Evolutionary conservation across 768 basidiomycete species (phyloP).

Genomic region (Boletus barrowsii): DNA sequence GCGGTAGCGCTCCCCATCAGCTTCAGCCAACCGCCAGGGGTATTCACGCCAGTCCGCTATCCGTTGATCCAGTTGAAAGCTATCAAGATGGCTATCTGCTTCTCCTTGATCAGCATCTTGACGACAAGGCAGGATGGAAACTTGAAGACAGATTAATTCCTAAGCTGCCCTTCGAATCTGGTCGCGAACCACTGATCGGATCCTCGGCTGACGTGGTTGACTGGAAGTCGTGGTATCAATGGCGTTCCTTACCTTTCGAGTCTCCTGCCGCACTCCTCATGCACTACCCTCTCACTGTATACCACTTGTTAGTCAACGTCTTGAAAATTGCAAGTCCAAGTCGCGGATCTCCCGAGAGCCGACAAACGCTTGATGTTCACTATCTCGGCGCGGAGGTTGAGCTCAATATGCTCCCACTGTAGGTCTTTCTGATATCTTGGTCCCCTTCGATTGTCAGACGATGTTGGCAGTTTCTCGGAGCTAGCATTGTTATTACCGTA

Average conservation of each 20-base stretch:
- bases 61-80: conserved; percentile 10
- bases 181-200: conserved; percentile 26
- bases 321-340: conserved; percentile 30
- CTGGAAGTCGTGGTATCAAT: conserved; percentile 46
- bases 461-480: conserved; percentile 39
- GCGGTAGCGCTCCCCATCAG: conserved; percentile 34
- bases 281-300: conserved; percentile 42
- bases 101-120: conserved; percentile 29
- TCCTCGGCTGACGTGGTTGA: conserved; percentile 30
- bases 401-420: conserved; percentile 41
- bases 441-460: not conserved
- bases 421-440: conserved; percentile 9
- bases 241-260: conserved; percentile 41
- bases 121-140: conserved; percentile 37
- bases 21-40: conserved; percentile 14
- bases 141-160: conserved; percentile 35
- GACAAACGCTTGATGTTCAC: conserved; percentile 33
- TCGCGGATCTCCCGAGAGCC: conserved; percentile 15
- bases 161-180: conserved; percentile 28
- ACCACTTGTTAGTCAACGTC: conserved; percentile 35
- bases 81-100: conserved; percentile 36
- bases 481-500: conserved; percentile 43
- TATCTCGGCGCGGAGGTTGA: conserved; percentile 41
- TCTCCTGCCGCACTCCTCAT: conserved; percentile 45
- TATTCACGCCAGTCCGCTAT: not conserved